Evolutionary conservation across 441 rosid species (phyloP), one percentile per base, ranked within the genome.

Genomic region (Corymbia calophylla): DNA sequence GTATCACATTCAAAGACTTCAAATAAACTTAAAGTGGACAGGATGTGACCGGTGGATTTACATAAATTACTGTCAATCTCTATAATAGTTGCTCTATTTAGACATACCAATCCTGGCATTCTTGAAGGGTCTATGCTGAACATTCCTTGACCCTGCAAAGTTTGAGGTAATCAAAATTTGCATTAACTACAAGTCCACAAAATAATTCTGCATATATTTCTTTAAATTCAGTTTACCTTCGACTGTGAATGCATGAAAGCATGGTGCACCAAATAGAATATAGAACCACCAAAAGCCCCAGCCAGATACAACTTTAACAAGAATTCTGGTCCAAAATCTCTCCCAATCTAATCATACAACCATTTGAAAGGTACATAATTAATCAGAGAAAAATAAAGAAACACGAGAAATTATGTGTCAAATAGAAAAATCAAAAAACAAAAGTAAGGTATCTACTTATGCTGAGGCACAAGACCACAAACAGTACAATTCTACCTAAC

Each of bases 281-380:
- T 90, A 82, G 99, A 96, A 53, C 99, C 98, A 89, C 99, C 99
- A 89, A 95, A 77, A 53, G 98, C 97, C 73, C 99, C 99, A 53
- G 98, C 98, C 32, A 97, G 53, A 92, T 96, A 97, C 92, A 97
- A 92, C 92, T 93, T 96, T 91, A 98, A 93, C 90, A 96, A 93
- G 92, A 91, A 96, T 87, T 94, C 94, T 70, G 99, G 93, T 89
- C 99, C 99, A 92, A 97, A 94, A 91, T 64, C 90, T 89, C 95
- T 93, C 87, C 92, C 98, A 88, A 98, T 94, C 99, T 98, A 87
- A 62, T 32, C 32, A 15, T 62, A 6, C 17, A 29, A 62, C 32
- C 13, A 60, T 25, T 60, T 23, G 56, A 62, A 62, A 62, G 68
- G 68, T 62, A 0, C 66, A 27, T 60, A 60, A 60, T 60, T 5